Evolutionary conservation across 2,329 filamentous ascomycete genomes (phyloP).

Genomic region (Venturia pyrina): DNA sequence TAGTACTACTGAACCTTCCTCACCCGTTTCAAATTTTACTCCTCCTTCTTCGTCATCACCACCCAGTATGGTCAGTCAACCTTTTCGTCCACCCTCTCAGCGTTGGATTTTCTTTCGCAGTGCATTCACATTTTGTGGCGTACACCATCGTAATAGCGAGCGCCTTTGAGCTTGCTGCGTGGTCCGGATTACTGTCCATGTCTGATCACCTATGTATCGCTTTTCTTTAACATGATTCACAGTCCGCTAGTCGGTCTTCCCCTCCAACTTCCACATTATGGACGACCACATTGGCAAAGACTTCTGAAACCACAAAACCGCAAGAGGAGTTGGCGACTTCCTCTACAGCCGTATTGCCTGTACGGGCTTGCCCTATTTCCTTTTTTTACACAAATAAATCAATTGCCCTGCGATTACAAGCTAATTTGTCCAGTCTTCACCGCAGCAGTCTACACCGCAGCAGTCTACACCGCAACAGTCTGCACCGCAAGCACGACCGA

Average conservation of each 20-base stretch:
- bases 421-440: neutral
- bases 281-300: neutral
- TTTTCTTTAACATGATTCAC: neutral
- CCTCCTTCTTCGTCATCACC: neutral
- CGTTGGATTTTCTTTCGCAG: neutral
- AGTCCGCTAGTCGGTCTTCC: constrained; percentile 5
- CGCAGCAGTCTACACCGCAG: neutral
- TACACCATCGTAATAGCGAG: neutral
- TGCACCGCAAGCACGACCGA: neutral
- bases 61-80: constrained; percentile 2
- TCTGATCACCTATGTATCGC: neutral
- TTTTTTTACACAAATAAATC: neutral
- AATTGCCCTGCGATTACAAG: neutral
- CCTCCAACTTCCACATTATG: neutral
- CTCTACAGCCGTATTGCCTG: neutral
- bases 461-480: neutral
- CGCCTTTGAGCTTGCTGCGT: neutral
- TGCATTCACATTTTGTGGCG: neutral
- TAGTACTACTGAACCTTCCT: constrained; percentile 14
- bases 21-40: constrained; percentile 13
- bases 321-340: neutral
- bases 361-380: neutral
- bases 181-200: neutral
- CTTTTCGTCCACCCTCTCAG: neutral
- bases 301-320: neutral